Evolutionary conservation across 2,329 filamentous ascomycete species (phyloP).

Genomic region (Aspergillus sp.): DNA sequence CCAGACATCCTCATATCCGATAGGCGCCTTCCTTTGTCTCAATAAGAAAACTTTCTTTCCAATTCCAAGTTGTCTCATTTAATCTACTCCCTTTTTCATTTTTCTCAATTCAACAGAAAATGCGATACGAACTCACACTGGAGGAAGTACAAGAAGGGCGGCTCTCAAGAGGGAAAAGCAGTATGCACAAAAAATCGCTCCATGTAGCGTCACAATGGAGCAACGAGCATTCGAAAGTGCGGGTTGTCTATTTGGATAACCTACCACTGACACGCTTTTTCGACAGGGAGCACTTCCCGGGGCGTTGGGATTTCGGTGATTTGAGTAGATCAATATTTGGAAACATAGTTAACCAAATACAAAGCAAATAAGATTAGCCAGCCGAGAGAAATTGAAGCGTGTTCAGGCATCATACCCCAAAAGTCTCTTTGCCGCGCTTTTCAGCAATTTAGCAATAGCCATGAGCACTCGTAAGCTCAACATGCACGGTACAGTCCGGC

Average conservation of each 20-base stretch:
- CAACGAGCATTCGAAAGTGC: background rate
- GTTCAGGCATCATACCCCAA: background rate
- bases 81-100: too few relatives aligned
- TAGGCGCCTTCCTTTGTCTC: too few relatives aligned
- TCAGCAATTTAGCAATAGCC: background rate
- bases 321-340: background rate
- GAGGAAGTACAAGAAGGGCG: background rate
- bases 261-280: background rate
- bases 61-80: too few relatives aligned
- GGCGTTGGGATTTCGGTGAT: background rate
- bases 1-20: too few relatives aligned
- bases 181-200: background rate
- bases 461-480: background rate
- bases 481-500: background rate
- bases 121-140: background rate
- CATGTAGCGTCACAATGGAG: background rate
- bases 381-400: too few relatives aligned
- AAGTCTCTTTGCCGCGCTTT: background rate
- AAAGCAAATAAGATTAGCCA: background rate
- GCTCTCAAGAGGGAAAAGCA: background rate
- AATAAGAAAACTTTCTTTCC: too few relatives aligned
- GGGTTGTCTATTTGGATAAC: background rate
- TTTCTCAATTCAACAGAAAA: background rate
- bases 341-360: background rate
- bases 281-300: background rate